Conservation (phyloP, 2,329 filamentous ascomycete genomes). For the Colletotrichum spinosum region DNA sequence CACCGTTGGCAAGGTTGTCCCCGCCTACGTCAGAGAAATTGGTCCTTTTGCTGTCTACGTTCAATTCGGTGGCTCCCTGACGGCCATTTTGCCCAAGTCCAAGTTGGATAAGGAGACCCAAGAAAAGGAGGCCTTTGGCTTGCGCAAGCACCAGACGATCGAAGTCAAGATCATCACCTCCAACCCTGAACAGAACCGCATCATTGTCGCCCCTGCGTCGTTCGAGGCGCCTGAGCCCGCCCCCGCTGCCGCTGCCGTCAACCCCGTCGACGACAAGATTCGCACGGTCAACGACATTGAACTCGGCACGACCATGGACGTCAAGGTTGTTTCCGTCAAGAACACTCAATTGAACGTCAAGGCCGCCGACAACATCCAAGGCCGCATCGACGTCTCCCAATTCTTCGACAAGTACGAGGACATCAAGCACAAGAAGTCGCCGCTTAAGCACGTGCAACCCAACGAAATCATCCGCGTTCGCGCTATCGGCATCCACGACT, state of each 20-base stretch:
- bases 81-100: conserved; percentile 82
- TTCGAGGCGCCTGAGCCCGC: conserved; percentile 52
- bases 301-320: conserved; percentile 80
- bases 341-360: conserved; percentile 93
- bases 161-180: conserved; percentile 78
- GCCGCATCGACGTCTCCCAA: conserved; percentile 93
- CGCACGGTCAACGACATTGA: conserved; percentile 77
- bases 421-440: conserved; percentile 84
- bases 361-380: conserved; percentile 87
- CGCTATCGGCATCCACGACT: conserved; percentile 89
- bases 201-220: conserved; percentile 67
- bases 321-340: conserved; percentile 85
- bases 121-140: conserved; percentile 78
- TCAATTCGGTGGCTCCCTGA: conserved; percentile 84
- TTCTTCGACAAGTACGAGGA: conserved; percentile 90
- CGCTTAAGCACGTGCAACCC: conserved; percentile 78
- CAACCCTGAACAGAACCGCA: conserved; percentile 76
- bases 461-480: conserved; percentile 80
- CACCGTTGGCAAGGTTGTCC: conserved; percentile 73
- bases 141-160: conserved; percentile 82
- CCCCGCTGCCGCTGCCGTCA: conserved; percentile 50
- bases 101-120: conserved; percentile 79
- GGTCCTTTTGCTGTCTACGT: conserved; percentile 85
- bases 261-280: conserved; percentile 71
- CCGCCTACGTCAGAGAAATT: conserved; percentile 88